Base-by-base conservation (phyloP, 2,329 filamentous ascomycete genomes). In the Lasiodiplodia hormozganensis region DNA sequence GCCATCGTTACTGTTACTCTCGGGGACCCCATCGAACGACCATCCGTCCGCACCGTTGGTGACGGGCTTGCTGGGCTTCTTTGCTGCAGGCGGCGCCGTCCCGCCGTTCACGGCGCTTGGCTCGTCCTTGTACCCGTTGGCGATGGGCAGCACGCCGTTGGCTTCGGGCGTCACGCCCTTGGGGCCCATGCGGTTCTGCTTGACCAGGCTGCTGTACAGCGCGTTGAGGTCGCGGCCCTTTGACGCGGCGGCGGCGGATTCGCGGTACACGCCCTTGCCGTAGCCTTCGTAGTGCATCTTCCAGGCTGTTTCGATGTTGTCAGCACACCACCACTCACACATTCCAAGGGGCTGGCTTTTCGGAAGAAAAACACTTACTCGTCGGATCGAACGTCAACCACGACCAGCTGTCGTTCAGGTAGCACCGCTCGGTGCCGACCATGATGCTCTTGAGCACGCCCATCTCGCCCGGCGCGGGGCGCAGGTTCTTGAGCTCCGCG, bases 361-460 rank as follows among this genome's bases (percentile, higher is more conserved):
- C 25, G 25, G n/a, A 38, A 43, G 1, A 74, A 2, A 23, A 23
- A 23, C 23, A 23, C 75, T 80, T 80, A 85, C 83, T 84, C 69
- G 79, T 83, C 2, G 82, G 79, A 69, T 85, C 82, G 16, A 80
- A 80, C 38, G 76, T 76, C 18, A 85, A 77, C 57, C 81, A 82
- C 1, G 82, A 84, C 81, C 84, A 85, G 71, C 80, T 83, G 56
- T 85, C 83, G 68, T 84, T 84, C 23, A 85, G 77, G 67, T 83
- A 85, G 10, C 76, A 78, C 71, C 80, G 81, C 70, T 83, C 78
- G 0, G 74, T 71, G 11, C 69, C 56, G 52, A 72, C 31, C 68
- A 49, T 76, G 71, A 85, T 81, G 0, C 79, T 82, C 78, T 84
- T 84, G 69, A 84, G 79, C 57, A 74, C 67, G 1, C 83, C 84